These are phyloP conservation scores for Trypethelium eluteriae DNA, from an alignment of 495 filamentous ascomycete genomes.

Conservation along the genomic window DNA sequence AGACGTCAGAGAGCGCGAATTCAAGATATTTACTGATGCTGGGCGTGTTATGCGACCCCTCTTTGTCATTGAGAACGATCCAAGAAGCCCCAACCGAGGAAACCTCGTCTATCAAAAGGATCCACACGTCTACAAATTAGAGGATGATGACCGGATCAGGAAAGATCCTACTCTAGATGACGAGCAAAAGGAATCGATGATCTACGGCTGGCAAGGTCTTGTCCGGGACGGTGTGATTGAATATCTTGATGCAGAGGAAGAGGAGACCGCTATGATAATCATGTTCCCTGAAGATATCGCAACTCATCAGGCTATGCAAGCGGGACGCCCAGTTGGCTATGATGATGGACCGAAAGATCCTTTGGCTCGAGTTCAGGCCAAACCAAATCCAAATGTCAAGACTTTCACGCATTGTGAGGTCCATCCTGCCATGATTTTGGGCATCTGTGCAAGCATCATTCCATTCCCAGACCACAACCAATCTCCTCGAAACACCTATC, in stretches of 20 bases:
- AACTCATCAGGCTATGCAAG: conserved; percentile 51
- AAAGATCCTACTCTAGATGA: conserved; percentile 42
- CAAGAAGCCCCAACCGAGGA: conserved; percentile 60
- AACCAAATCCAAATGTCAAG: conserved; percentile 70
- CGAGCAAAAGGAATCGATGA: conserved; percentile 52
- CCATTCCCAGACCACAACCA: conserved; percentile 99
- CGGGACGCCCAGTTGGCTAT: conserved; percentile 56
- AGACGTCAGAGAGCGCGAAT: conserved; percentile 92
- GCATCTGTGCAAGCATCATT: conserved; percentile 97
- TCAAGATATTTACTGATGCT: conserved; percentile 97
- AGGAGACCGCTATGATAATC: conserved; percentile 96
- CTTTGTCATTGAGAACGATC: conserved; percentile 77
- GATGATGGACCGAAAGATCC: conserved; percentile 46
- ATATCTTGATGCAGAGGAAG: conserved; percentile 95
- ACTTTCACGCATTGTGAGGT: conserved; percentile 98
- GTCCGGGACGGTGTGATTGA: conserved; percentile 77
- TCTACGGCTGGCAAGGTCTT: conserved; percentile 82
- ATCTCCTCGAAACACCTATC: conserved; percentile 97
- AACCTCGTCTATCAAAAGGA: conserved; percentile 68
- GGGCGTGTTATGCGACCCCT: conserved; percentile 88
- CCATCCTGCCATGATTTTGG: conserved; percentile 96
- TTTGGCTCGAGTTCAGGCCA: conserved; percentile 78
- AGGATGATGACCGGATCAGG: conserved; percentile 43
- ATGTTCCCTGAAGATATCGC: conserved; percentile 96
- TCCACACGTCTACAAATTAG: conserved; percentile 62